Evolutionary conservation across 1,284 basidiomycete species (phyloP).

Genomic region (Irpex sp.): DNA sequence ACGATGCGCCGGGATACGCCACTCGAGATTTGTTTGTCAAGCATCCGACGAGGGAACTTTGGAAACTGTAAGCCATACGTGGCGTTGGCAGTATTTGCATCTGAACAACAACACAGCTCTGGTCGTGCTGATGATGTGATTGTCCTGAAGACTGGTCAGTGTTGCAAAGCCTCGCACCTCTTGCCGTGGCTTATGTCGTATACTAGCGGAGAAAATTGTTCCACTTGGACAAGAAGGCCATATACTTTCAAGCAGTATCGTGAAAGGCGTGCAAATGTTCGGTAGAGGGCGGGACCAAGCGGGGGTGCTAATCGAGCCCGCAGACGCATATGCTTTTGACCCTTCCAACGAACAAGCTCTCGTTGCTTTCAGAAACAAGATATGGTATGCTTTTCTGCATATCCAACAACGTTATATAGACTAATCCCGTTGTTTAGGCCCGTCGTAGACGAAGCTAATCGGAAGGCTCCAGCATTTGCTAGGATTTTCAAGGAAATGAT

Average conservation of each 20-base stretch:
- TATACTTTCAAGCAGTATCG: slow-evolving; percentile 22
- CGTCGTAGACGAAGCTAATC: slow-evolving; percentile 14
- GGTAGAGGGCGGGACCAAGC: slow-evolving; percentile 29
- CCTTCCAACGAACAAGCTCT: slow-evolving; percentile 13
- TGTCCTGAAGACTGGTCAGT: slow-evolving; percentile 9
- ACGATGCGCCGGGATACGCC: slow-evolving; percentile 10
- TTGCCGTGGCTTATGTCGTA: background rate
- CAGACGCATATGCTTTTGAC: slow-evolving; percentile 18
- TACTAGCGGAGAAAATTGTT: slow-evolving; percentile 41
- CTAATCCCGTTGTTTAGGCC: slow-evolving; percentile 7
- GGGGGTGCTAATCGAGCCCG: slow-evolving; percentile 32
- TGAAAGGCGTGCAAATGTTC: slow-evolving; percentile 29
- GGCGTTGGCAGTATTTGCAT: slow-evolving; percentile 16
- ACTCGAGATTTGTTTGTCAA: slow-evolving; percentile 13
- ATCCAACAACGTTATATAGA: background rate
- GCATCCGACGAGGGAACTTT: slow-evolving; percentile 14
- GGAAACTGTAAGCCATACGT: slow-evolving; percentile 11
- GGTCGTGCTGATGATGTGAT: slow-evolving; percentile 15
- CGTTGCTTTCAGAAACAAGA: slow-evolving; percentile 19
- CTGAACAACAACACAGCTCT: slow-evolving; percentile 23
- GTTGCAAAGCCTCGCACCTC: background rate
- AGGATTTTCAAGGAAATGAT: slow-evolving; percentile 17
- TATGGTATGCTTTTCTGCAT: slow-evolving; percentile 21
- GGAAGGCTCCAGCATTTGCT: slow-evolving; percentile 11
- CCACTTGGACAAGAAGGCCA: slow-evolving; percentile 28